A percentile compares a stretch with the other conserved stretches of the same genome.
Conservation (phyloP, 2,329 filamentous ascomycete species). For the Monosporascus sp. region DNA sequence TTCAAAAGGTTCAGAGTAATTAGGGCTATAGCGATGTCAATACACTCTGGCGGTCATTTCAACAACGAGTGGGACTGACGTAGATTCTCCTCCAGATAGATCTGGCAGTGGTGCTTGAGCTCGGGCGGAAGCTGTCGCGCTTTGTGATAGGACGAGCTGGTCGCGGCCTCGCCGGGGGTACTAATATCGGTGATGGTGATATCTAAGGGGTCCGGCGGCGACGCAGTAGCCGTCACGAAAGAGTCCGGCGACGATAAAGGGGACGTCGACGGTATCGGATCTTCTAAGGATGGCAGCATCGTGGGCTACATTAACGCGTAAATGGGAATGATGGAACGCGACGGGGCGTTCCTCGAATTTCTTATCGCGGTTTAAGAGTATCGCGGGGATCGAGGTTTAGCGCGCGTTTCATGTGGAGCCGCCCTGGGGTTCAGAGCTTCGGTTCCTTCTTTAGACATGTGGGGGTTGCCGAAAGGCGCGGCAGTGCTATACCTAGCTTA, state of each 20-base stretch:
- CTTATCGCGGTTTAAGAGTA: too few species aligned
- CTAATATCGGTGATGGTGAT: constrained; percentile 13
- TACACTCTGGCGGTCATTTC: constrained; percentile 7
- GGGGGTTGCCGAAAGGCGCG: too few species aligned
- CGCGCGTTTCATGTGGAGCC: too few species aligned
- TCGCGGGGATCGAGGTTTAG: too few species aligned
- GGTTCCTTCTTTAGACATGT: too few species aligned
- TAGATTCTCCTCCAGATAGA: constrained; percentile 71
- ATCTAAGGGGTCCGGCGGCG: constrained; percentile 8
- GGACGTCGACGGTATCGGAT: constrained; percentile 6
- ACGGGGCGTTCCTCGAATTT: too few species aligned
- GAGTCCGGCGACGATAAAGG: constrained; percentile 17
- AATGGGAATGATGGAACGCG: too few species aligned
- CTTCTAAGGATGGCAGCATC: constrained; percentile 10
- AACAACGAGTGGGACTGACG: constrained; percentile 38
- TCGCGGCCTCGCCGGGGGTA: constrained; percentile 11
- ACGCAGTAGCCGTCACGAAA: constrained; percentile 17
- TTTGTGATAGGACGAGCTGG: constrained; percentile 41
- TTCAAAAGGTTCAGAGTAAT: constrained; percentile 60
- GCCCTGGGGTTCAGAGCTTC: too few species aligned
- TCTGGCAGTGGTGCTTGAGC: constrained; percentile 60
- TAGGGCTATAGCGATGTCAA: constrained; percentile 33
- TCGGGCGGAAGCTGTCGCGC: constrained; percentile 55
- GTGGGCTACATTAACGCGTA: neutral
- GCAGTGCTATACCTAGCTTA: too few species aligned